phyloP scores from a whole-genome alignment of 331 rosid genomes.

The Quercus phellos region DNA sequence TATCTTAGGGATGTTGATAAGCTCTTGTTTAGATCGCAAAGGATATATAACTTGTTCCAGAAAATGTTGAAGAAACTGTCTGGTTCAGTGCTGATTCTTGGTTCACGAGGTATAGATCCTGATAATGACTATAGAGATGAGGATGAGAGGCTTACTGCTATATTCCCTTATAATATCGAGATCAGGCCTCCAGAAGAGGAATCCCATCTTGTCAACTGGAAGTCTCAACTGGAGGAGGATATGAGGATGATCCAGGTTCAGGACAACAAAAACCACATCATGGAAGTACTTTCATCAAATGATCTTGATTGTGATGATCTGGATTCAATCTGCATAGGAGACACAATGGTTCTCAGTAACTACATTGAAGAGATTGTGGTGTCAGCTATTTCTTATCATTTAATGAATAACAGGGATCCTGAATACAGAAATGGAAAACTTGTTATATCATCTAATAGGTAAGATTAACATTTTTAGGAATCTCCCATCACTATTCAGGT shows the following conservation, averaged over 20 bases:
- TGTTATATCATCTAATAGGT: slow-evolving; percentile 73
- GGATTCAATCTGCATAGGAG: slow-evolving; percentile 63
- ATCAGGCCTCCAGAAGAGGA: slow-evolving; percentile 81
- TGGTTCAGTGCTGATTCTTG: slow-evolving; percentile 78
- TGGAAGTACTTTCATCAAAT: slow-evolving; percentile 82
- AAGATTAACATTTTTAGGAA: slow-evolving; percentile 4
- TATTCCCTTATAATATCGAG: slow-evolving; percentile 83
- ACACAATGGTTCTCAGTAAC: slow-evolving; percentile 77
- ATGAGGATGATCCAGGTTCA: slow-evolving; percentile 83
- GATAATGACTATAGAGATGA: slow-evolving; percentile 49
- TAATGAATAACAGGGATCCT: slow-evolving; percentile 82
- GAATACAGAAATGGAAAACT: slow-evolving; percentile 95
- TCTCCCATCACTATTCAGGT: neutral
- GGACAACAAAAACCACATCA: slow-evolving; percentile 89
- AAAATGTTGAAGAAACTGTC: slow-evolving; percentile 78
- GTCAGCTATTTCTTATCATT: slow-evolving; percentile 83
- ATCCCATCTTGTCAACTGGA: slow-evolving; percentile 85
- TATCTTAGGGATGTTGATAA: slow-evolving; percentile 78
- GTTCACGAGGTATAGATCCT: slow-evolving; percentile 59
- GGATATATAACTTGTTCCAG: slow-evolving; percentile 66
- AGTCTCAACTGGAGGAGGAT: slow-evolving; percentile 79
- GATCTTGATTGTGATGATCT: slow-evolving; percentile 93
- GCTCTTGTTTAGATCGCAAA: slow-evolving; percentile 56
- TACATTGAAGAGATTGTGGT: slow-evolving; percentile 94
- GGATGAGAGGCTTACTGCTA: slow-evolving; percentile 57